Base-by-base conservation (phyloP, 116 monocot species). In the Thalassia testudinum region DNA sequence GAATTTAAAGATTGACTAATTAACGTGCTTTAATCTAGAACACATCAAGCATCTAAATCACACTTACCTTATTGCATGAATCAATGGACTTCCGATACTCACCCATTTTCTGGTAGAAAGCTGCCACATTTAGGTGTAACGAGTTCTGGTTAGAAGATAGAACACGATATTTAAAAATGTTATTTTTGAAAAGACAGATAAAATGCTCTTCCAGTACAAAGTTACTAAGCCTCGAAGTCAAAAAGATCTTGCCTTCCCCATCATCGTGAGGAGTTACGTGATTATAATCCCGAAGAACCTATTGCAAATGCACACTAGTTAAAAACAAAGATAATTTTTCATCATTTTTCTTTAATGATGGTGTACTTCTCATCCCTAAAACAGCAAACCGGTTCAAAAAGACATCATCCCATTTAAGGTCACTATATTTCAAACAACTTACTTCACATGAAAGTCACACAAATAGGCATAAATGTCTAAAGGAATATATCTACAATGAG, bases 211-310 rank as follows among this genome's bases (percentile, higher is more conserved):
- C 10, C 10, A 10, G 3, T 3, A 10, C 10, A 34, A 34, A 5
- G 30, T 10, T 24, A 58, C 78, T 71, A 76, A 87, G 88, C 61
- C 93, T 80, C 61, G 93, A 84, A 79, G 81, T 95, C 34, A 78
- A 47, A 67, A 87, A 95, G 49, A 74, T 81, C 62, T 87, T 95
- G 44, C 84, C 92, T 62, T 87, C 80, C 23, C 87, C 87, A 1
- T 86, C 87, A 54, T 92, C 82, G 66, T 83, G 80, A 21, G 92
- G 92, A 59, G 87, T 86, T 27, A 92, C 92, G 66, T 92, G 92
- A 71, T 92, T 92, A 66, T 92, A 92, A 56, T 92, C 92, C 13
- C 86, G 79, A 43, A 92, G 76, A 34, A 92, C 67, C 92, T 92
- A 55, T 45, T 34, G 30, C 30, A 34, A 34, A 34, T 10, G 10